Conservation (phyloP, 2,329 filamentous ascomycete genomes). For the Diaporthe longicolla region DNA sequence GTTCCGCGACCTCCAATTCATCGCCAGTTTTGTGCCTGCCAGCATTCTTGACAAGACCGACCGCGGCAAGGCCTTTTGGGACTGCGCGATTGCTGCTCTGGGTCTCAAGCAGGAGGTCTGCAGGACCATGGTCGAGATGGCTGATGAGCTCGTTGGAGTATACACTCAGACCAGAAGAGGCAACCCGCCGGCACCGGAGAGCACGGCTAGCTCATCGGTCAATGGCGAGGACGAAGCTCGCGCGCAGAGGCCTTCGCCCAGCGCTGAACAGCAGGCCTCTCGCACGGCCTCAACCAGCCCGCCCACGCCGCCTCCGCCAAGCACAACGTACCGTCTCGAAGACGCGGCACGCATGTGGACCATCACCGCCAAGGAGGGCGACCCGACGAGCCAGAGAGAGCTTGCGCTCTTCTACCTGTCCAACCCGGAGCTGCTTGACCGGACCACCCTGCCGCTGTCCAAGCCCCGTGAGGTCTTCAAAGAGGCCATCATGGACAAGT, state of each 20-base stretch:
- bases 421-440: slow-evolving; percentile 85
- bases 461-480: slow-evolving; percentile 92
- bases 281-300: slow-evolving; percentile 53
- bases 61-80: slow-evolving; percentile 86
- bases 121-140: slow-evolving; percentile 79
- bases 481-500: slow-evolving; percentile 83
- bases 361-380: slow-evolving; percentile 93
- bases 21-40: slow-evolving; percentile 75
- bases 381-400: slow-evolving; percentile 90
- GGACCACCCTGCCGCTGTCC: slow-evolving; percentile 86
- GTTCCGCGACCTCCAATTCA: slow-evolving; percentile 85
- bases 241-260: slow-evolving; percentile 38
- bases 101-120: slow-evolving; percentile 90
- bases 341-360: slow-evolving; percentile 92
- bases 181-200: slow-evolving; percentile 48
- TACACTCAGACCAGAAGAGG: slow-evolving; percentile 75
- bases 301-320: slow-evolving; percentile 61
- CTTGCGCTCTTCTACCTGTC: slow-evolving; percentile 94
- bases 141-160: slow-evolving; percentile 68
- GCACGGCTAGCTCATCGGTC: slow-evolving; percentile 40
- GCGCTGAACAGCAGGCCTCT: slow-evolving; percentile 39
- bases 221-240: slow-evolving; percentile 49
- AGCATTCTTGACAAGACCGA: slow-evolving; percentile 73
- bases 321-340: slow-evolving; percentile 77
- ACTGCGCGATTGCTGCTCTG: slow-evolving; percentile 89